Evolutionary conservation across 805 yeast species (phyloP).

Genomic region (Lachancea nothofagi): DNA sequence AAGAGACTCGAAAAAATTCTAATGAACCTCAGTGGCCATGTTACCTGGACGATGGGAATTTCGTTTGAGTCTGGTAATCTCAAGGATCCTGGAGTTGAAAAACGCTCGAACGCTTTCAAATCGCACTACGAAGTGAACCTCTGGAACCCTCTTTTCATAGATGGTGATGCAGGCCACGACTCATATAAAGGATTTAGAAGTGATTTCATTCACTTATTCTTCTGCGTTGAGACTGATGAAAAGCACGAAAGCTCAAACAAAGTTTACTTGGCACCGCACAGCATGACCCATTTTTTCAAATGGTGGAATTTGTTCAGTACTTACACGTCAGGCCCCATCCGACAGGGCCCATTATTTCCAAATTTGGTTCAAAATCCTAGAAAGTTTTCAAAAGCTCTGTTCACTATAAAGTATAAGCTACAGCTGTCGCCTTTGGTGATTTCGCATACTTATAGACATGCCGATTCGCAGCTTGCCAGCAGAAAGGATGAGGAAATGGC

Average conservation of each 20-base stretch:
- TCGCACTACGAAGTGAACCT: slow-evolving; percentile 63
- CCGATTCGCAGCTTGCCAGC: slow-evolving; percentile 38
- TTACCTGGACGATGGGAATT: slow-evolving; percentile 74
- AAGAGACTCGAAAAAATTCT: slow-evolving; percentile 40
- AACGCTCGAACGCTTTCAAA: slow-evolving; percentile 43
- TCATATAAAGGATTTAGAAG: slow-evolving; percentile 58
- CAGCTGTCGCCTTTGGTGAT: slow-evolving; percentile 61
- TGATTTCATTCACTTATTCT: slow-evolving; percentile 54
- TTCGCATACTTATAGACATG: slow-evolving; percentile 63
- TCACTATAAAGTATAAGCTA: slow-evolving; percentile 69
- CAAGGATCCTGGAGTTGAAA: slow-evolving; percentile 33
- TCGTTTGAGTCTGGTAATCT: slow-evolving; percentile 59
- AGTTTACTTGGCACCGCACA: slow-evolving; percentile 66
- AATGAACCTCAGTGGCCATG: slow-evolving; percentile 60
- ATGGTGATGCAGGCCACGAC: slow-evolving; percentile 43
- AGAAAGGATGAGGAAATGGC: slow-evolving; percentile 39
- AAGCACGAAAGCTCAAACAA: slow-evolving; percentile 49
- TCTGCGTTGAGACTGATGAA: slow-evolving; percentile 32
- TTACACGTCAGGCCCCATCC: slow-evolving; percentile 70
- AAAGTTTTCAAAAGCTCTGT: slow-evolving; percentile 64
- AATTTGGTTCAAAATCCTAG: slow-evolving; percentile 40
- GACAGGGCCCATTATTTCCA: slow-evolving; percentile 65
- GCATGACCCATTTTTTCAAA: slow-evolving; percentile 56
- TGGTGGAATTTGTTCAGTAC: slow-evolving; percentile 85
- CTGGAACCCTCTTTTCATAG: slow-evolving; percentile 48